Evolutionary conservation across 371 early-diverging fungal genomes (phyloP).

Genomic region (Rhizopus sp.): DNA sequence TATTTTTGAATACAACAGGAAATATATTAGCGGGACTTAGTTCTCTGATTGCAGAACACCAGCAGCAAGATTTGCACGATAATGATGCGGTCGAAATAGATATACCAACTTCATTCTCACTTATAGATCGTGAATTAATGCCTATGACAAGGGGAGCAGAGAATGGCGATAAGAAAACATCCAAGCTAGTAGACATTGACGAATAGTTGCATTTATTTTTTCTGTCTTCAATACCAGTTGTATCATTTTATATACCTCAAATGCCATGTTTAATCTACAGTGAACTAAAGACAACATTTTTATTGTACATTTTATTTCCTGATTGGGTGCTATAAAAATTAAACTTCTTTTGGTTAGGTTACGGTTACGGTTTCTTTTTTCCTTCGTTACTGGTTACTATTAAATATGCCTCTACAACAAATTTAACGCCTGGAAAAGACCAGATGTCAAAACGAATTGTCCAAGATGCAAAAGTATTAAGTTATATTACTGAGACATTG

Average conservation of each 20-base stretch:
- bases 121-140: slow-evolving; percentile 35
- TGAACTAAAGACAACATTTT: no score
- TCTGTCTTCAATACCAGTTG: slow-evolving; percentile 5
- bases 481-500: slow-evolving; percentile 6
- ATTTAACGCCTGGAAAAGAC: slow-evolving; percentile 11
- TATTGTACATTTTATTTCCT: no score
- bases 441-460: slow-evolving; percentile 11
- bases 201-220: slow-evolving; percentile 32
- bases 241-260: background rate
- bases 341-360: no score
- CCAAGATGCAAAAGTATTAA: slow-evolving; percentile 12
- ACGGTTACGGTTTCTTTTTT: no score
- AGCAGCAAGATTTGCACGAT: slow-evolving; percentile 18
- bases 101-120: slow-evolving; percentile 44
- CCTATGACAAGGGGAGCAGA: slow-evolving; percentile 15
- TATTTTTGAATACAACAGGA: slow-evolving; percentile 10
- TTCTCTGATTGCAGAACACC: slow-evolving; percentile 18
- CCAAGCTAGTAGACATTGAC: slow-evolving; percentile 28
- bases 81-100: slow-evolving; percentile 49
- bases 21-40: slow-evolving; percentile 33
- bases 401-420: slow-evolving; percentile 9
- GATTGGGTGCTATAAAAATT: no score
- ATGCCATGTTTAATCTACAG: no score
- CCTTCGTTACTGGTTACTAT: no score
- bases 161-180: slow-evolving; percentile 5